A percentile compares a stretch with the other conserved stretches of the same genome.
Evolutionary conservation across 2,329 filamentous ascomycete genomes (phyloP).

Genomic region (Alternaria triticina): DNA sequence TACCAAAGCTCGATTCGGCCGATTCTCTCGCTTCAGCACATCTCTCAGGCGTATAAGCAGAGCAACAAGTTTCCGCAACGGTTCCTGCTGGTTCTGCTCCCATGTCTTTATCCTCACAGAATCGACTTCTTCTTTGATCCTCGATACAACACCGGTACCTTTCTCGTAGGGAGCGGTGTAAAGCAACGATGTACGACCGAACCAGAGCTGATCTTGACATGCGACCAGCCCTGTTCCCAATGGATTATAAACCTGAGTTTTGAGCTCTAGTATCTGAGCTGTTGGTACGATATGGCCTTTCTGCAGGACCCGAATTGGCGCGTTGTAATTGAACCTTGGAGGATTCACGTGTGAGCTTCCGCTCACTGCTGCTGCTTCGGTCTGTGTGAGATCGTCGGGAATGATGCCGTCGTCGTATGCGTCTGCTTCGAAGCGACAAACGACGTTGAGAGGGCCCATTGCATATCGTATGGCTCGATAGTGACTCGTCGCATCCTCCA

Average conservation of each 20-base stretch:
- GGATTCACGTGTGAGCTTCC: slow-evolving; percentile 11
- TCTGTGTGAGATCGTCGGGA: slow-evolving; percentile 14
- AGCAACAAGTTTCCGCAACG: slow-evolving; percentile 29
- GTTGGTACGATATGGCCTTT: slow-evolving; percentile 32
- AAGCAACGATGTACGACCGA: slow-evolving; percentile 35
- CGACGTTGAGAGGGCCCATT: slow-evolving; percentile 34
- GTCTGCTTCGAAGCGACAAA: slow-evolving; percentile 38
- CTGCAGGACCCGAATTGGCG: slow-evolving; percentile 30
- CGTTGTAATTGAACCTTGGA: slow-evolving; percentile 21
- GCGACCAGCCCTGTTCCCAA: slow-evolving; percentile 5
- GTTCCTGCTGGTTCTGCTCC: slow-evolving; percentile 30
- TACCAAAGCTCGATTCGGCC: slow-evolving; percentile 19
- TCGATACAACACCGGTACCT: slow-evolving; percentile 16
- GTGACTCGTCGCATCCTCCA: slow-evolving; percentile 37
- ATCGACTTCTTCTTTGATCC: slow-evolving; percentile 25
- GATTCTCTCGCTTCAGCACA: slow-evolving; percentile 17
- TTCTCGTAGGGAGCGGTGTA: slow-evolving; percentile 28
- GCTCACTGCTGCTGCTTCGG: slow-evolving; percentile 15
- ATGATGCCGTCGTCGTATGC: slow-evolving; percentile 29
- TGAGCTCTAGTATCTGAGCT: slow-evolving; percentile 34
- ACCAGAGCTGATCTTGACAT: slow-evolving; percentile 42
- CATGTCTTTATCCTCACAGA: slow-evolving; percentile 23
- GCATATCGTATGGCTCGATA: slow-evolving; percentile 39
- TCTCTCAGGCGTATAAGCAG: slow-evolving; percentile 21
- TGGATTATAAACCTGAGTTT: slow-evolving; percentile 25